Percentiles rank a stretch among this genome's conserved stretches.
phyloP scores from a whole-genome alignment of 2,329 filamentous ascomycete genomes.

The Cordyceps fumosorosea region DNA sequence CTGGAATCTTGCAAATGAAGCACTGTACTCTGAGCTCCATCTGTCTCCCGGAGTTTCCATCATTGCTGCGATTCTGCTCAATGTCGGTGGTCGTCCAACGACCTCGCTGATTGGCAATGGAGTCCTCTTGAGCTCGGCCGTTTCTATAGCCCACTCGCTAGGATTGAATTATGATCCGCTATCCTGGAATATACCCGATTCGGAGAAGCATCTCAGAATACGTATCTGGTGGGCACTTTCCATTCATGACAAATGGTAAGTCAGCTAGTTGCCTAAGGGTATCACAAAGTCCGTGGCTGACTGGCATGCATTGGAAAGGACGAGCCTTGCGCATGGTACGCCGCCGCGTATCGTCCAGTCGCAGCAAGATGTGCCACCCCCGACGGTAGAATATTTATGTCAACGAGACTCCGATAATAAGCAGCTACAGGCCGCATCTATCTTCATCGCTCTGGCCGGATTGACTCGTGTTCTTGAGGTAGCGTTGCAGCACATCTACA shows the following conservation, averaged over 20 bases:
- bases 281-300: not conserved
- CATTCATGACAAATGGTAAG: conserved; percentile 49
- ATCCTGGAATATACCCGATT: conserved; percentile 44
- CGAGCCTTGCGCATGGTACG: conserved; percentile 46
- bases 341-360: conserved; percentile 39
- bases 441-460: conserved; percentile 39
- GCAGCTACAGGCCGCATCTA: conserved; percentile 23
- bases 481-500: conserved; percentile 29
- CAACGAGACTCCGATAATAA: conserved; percentile 15
- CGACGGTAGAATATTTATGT: conserved; percentile 30
- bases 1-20: conserved; percentile 56
- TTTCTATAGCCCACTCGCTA: conserved; percentile 46
- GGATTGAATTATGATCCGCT: conserved; percentile 48
- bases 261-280: not conserved
- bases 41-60: conserved; percentile 52
- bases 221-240: conserved; percentile 51
- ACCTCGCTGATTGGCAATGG: conserved; percentile 54
- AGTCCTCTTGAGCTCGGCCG: conserved; percentile 41
- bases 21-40: conserved; percentile 53
- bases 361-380: conserved; percentile 43
- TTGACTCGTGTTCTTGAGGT: conserved; percentile 35
- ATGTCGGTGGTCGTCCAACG: conserved; percentile 53
- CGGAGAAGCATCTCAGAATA: conserved; percentile 45
- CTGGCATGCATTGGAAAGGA: conserved; percentile 27
- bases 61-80: conserved; percentile 50